Evolutionary conservation across 1,284 basidiomycete genomes (phyloP).

Genomic region (Cutaneotrichosporon dermatis): DNA sequence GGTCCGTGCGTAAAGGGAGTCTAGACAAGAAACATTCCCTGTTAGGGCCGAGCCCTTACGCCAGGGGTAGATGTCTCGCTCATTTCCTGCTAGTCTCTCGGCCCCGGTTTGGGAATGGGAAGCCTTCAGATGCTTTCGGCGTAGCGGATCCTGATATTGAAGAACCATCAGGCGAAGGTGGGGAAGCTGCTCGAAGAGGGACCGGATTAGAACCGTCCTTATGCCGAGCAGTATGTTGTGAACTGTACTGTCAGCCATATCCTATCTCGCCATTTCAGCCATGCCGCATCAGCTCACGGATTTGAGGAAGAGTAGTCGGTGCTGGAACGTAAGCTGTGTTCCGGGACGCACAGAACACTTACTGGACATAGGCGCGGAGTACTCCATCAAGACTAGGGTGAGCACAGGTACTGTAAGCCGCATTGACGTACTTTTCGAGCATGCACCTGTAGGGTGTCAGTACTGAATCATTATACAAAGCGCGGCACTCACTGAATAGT

Average conservation of each 20-base stretch:
- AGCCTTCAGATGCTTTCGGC: slow-evolving; percentile 6
- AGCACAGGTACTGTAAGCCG: neutral
- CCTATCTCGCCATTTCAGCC: neutral
- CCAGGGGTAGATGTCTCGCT: neutral
- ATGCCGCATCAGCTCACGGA: slow-evolving; percentile 25
- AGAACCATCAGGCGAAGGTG: neutral
- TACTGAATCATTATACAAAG: too few relatives aligned
- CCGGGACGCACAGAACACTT: slow-evolving; percentile 4
- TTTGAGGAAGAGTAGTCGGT: slow-evolving; percentile 41
- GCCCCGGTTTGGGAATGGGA: neutral
- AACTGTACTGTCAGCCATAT: neutral
- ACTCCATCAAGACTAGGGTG: slow-evolving; percentile 45
- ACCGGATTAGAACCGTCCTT: slow-evolving; percentile 8
- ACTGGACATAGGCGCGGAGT: slow-evolving; percentile 51
- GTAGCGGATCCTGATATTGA: slow-evolving; percentile 10
- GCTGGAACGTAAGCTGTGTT: slow-evolving; percentile 7
- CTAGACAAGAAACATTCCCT: too few relatives aligned
- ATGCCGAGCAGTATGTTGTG: slow-evolving; percentile 11
- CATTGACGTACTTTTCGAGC: slow-evolving; percentile 33
- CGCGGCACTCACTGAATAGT: slow-evolving; percentile 41
- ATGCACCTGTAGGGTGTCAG: slow-evolving; percentile 28
- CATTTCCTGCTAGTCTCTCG: neutral
- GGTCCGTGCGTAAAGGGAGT: neutral
- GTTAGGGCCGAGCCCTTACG: too few relatives aligned
- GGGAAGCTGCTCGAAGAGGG: neutral